A percentile compares a stretch with the other conserved stretches of the same genome.
These are phyloP conservation scores for Pythium sukuiense DNA, from an alignment of 352 stramenopile genomes.

Conservation along the genomic window DNA sequence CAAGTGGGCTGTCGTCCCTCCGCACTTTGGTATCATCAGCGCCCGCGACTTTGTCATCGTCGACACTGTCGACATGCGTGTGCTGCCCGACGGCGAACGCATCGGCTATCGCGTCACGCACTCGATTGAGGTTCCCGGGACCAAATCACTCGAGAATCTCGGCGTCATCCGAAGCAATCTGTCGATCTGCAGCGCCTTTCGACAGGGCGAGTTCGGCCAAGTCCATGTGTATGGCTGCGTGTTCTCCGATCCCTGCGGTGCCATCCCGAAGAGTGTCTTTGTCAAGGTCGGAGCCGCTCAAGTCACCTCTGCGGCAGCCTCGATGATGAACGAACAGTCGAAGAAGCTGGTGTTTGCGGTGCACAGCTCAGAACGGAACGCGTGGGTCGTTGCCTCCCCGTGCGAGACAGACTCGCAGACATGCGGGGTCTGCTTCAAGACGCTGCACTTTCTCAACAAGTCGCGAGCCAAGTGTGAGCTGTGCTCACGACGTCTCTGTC, in stretches of 20 bases:
- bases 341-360: conserved; percentile 16
- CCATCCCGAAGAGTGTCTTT: conserved; percentile 32
- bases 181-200: conserved; percentile 39
- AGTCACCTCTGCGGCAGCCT: neutral
- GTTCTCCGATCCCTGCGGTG: conserved; percentile 35
- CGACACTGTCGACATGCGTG: conserved; percentile 38
- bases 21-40: conserved; percentile 29
- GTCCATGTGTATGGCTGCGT: conserved; percentile 40
- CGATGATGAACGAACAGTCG: conserved; percentile 3
- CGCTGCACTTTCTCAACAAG: conserved; percentile 13
- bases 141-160: neutral
- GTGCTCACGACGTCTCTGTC: conserved; percentile 11
- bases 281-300: neutral
- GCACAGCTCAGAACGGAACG: neutral
- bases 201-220: conserved; percentile 27
- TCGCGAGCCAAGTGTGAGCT: conserved; percentile 18
- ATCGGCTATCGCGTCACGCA: conserved; percentile 57
- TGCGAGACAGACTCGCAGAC: neutral
- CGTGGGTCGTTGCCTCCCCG: neutral
- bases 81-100: conserved; percentile 35
- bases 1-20: conserved; percentile 29
- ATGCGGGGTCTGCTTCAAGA: conserved; percentile 16
- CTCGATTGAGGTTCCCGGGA: conserved; percentile 32
- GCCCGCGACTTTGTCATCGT: conserved; percentile 50
- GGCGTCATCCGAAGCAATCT: conserved; percentile 35